Evolutionary conservation across 164 flowering plant genomes (phyloP), one percentile per base, ranked within the genome.

Genomic region (Stephania cephalantha): DNA sequence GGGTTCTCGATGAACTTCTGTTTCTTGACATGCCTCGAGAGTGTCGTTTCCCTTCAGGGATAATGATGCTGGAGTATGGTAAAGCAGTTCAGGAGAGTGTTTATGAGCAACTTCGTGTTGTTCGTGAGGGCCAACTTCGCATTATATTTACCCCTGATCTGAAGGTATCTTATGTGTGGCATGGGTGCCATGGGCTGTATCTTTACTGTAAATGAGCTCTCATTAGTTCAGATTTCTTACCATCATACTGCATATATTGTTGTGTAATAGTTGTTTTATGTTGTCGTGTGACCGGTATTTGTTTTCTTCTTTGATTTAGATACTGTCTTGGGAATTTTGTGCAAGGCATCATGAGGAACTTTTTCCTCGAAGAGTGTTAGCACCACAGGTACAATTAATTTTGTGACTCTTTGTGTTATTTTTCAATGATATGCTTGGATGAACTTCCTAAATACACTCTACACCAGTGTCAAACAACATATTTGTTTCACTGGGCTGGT

Each of bases 11-110:
- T 77, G 99, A 96, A 80, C 97, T 93, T 81, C 80, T 95, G 79
- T 96, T 88, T 85, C 82, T 92, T 55, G 99, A 92, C 79, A 77
- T 88, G 84, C 99, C 99, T 20, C 90, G 85, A 68, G 99, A 96
- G 81, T 82, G 75, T 76, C 87, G 97, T 75, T 85, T 84, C 79
- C 80, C 89, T 70, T 87, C 96, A 52, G 99, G 99, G 74, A 77
- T 90, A 52, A 90, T 96, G 98, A 83, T 91, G 86, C 79, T 96
- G 84, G 97, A 96, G 81, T 96, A 91, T 82, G 94, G 81, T 63
- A 93, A 92, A 81, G 99, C 99, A 63, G 90, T 96, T 77, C 97
- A 92, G 84, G 98, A 96, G 83, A 96, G 93, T 84, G 92, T 96
- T 44, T 94, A 92, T 82, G 97, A 94, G 84, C 92, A 96, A 55